These are phyloP conservation scores for Panicum virgatum DNA, from an alignment of 202 grass and related monocot genomes.

Conservation along the genomic window DNA sequence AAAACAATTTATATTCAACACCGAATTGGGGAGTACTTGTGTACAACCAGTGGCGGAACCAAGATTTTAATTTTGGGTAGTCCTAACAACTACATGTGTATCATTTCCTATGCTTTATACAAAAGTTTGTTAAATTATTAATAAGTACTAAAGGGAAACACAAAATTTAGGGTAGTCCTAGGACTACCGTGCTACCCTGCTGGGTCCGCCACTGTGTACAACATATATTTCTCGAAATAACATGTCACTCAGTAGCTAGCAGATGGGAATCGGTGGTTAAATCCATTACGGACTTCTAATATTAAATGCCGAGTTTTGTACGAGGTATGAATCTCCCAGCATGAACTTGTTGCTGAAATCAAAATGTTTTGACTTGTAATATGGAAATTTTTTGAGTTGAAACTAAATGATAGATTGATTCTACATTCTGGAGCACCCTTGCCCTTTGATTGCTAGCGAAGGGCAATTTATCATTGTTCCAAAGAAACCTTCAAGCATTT, in stretches of 20 bases:
- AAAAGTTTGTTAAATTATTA: too few species aligned
- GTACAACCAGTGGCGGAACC: too few species aligned
- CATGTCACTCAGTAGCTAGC: neutral
- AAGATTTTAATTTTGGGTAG: too few species aligned
- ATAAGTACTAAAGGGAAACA: too few species aligned
- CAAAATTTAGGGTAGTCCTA: too few species aligned
- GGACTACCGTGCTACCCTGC: too few species aligned
- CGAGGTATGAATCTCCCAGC: neutral
- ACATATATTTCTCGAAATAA: neutral
- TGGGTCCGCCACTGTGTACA: too few species aligned
- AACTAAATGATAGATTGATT: slow-evolving; percentile 2
- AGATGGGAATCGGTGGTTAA: neutral
- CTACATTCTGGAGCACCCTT: slow-evolving; percentile 1
- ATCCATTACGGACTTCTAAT: neutral
- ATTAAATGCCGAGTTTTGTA: neutral
- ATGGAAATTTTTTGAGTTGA: neutral
- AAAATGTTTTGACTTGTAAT: slow-evolving; percentile 11
- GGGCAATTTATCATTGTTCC: neutral
- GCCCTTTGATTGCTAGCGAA: slow-evolving; percentile 2
- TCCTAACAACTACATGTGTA: too few species aligned
- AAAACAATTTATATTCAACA: neutral
- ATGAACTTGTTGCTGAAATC: neutral
- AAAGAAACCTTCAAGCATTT: slow-evolving; percentile 29
- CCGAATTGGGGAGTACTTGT: neutral
- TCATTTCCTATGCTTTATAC: too few species aligned